These are phyloP conservation scores for Hanseniaspora occidentalis DNA, from an alignment of 805 yeast genomes.

Conservation along the genomic window DNA sequence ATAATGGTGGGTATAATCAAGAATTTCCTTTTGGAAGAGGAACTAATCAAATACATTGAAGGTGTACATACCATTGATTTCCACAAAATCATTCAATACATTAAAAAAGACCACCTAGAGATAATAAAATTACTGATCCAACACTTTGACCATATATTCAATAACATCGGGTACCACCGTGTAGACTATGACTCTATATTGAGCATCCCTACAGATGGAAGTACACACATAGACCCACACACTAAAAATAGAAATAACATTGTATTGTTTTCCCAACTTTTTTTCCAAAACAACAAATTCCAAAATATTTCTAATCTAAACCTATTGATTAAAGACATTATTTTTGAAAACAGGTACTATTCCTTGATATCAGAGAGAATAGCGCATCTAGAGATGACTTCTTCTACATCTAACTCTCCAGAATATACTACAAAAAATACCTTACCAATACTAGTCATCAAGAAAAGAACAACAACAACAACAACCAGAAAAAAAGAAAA, in stretches of 20 bases:
- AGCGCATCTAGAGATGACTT: too few relatives aligned
- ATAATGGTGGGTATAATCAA: background rate
- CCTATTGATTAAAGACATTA: background rate
- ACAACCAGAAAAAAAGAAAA: background rate
- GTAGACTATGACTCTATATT: too few relatives aligned
- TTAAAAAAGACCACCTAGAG: background rate
- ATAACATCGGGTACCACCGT: too few relatives aligned
- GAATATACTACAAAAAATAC: too few relatives aligned
- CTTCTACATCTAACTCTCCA: too few relatives aligned
- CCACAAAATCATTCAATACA: background rate
- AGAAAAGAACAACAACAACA: background rate
- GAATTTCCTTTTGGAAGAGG: background rate
- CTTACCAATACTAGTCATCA: too few relatives aligned
- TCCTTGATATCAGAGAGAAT: too few relatives aligned
- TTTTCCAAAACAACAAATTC: background rate
- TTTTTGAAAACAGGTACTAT: background rate
- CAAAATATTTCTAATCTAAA: background rate
- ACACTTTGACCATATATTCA: too few relatives aligned
- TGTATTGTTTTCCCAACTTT: background rate
- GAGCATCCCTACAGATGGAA: too few relatives aligned
- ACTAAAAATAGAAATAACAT: too few relatives aligned
- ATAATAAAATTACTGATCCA: too few relatives aligned
- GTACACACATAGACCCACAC: too few relatives aligned
- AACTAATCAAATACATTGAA: background rate
- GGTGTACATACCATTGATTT: background rate